Evolutionary conservation across 257 asterid genomes (phyloP).

Genomic region (Fraxinus pennsylvanica): DNA sequence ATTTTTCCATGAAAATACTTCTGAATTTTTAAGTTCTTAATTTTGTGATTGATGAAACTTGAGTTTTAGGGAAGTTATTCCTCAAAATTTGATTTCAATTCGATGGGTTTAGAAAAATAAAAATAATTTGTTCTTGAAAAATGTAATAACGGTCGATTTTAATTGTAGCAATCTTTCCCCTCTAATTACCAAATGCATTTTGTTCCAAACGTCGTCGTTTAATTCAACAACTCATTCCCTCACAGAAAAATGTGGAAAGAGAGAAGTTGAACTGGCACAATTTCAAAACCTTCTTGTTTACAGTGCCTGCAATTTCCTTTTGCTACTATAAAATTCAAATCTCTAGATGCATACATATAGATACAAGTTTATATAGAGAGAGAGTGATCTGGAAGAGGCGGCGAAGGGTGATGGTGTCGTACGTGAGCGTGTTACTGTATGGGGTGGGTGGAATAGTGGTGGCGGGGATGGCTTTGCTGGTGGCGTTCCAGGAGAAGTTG

Average conservation of each 20-base stretch:
- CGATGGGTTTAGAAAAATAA: no score
- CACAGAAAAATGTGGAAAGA: background rate
- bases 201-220: background rate
- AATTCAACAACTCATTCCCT: background rate
- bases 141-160: no score
- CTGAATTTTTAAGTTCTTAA: no score
- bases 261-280: background rate
- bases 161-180: no score
- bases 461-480: constrained; percentile 93
- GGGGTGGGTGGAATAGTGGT: constrained; percentile 91
- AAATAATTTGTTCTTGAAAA: no score
- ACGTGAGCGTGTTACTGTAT: constrained; percentile 59
- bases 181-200: no score
- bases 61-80: no score
- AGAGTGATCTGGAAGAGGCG: constrained; percentile 30
- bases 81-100: no score
- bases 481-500: constrained; percentile 90
- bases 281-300: background rate
- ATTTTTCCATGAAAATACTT: no score
- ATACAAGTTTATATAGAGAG: background rate
- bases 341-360: constrained; percentile 12
- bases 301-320: background rate
- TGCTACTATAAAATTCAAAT: background rate
- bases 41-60: no score
- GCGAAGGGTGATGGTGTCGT: constrained; percentile 62